Base-by-base conservation (phyloP, 1,284 basidiomycete species). In the Trichosporon sp. region DNA sequence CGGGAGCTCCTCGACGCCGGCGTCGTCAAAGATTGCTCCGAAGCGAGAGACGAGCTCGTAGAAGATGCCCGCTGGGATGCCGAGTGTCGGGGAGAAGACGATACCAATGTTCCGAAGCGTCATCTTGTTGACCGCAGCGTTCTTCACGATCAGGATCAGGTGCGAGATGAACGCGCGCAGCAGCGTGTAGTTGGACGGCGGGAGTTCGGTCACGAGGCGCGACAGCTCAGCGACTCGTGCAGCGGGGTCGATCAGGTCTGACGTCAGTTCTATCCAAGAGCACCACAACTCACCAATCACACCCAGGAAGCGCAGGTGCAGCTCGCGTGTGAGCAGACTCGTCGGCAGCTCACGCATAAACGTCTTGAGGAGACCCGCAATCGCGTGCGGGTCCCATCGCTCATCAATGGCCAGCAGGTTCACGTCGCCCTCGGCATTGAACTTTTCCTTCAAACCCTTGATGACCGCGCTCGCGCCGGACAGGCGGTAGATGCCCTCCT, bases 21-120 rank as follows among this genome's bases (percentile, higher is more conserved):
- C 87, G 74, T 87, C 87, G 77, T 92, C 92, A 85, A 94, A 94
- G 54, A 94, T 93, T 7, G 89, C 88, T 76, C 93, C 93, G 84
- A 96, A 96, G 80, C 96, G 93, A 71, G 90, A 90, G 35, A 97
- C 88, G 89, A 97, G 93, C 76, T 97, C 86, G 79, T 92, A 94
- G 84, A 97, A 96, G 65, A 97, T 92, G 5, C 94, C 94, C 0
- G 94, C 95, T 14, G 95, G 95, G 76, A 98, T 96, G 46, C 93
- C 94, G 7, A 98, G 87, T 0, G 95, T 97, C 2, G 96, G 95
- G 74, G 92, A 94, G 84, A 97, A 98, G 37, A 99, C 96, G 74
- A 99, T 99, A 21, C 96, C 95, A 35, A 99, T 94, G 80, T 99
- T 99, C 43, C 96, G 90, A 89, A 99, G 91, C 61, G 92, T 97